Evolutionary conservation across 257 asterid species (phyloP).

Genomic region (Solanum dulcamara): DNA sequence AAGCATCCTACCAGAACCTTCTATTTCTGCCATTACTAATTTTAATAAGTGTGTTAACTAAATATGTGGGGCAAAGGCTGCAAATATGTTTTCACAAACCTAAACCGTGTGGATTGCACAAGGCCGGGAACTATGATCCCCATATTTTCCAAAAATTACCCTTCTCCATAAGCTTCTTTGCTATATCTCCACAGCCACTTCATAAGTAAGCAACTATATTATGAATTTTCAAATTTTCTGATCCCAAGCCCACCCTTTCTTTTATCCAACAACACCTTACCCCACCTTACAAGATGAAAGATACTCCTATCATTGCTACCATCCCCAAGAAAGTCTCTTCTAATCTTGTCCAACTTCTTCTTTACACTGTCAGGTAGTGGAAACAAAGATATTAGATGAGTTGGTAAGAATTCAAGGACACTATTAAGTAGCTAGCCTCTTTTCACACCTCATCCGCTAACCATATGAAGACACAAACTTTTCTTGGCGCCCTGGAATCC

Average conservation of each 20-base stretch:
- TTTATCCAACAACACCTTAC: background rate
- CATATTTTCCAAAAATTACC: background rate
- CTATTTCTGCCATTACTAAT: background rate
- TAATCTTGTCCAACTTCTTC: background rate
- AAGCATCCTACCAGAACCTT: background rate
- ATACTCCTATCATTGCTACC: background rate
- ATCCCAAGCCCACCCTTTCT: background rate
- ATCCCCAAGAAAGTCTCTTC: background rate
- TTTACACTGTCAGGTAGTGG: background rate
- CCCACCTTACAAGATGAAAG: background rate
- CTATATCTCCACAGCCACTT: background rate
- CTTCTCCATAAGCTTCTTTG: background rate
- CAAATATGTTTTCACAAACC: background rate
- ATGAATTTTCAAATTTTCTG: background rate
- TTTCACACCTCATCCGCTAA: background rate
- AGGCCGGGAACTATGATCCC: background rate
- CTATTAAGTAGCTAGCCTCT: background rate
- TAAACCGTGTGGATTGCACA: background rate
- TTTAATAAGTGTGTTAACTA: background rate
- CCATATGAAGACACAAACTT: background rate
- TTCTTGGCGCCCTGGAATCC: background rate
- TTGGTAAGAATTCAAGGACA: background rate
- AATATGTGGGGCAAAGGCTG: background rate
- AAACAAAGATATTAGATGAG: background rate
- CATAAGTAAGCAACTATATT: background rate